Evolutionary conservation across 2,329 filamentous ascomycete species (phyloP), one percentile per base, ranked within the genome.

Genomic region (Penicillium griseofulvum): DNA sequence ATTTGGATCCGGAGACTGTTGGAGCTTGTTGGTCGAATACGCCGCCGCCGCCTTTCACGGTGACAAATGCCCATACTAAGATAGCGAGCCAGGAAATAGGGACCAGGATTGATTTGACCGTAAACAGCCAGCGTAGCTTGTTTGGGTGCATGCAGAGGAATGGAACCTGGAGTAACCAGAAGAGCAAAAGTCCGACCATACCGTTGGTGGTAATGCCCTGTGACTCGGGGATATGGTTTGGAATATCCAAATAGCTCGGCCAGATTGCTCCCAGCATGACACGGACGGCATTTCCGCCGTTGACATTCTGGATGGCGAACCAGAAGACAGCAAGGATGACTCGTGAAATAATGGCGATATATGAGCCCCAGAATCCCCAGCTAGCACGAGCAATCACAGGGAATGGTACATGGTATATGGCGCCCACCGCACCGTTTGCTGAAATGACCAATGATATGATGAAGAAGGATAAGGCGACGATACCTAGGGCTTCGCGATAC

Each of bases 291-390:
- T 82, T 81, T 0, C 81, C 84, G 0, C 86, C 85, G 59, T 86
- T 86, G 56, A 84, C 83, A 38, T 82, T 83, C 61, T 88, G 84
- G 44, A 88, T 86, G 0, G 85, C 84, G 50, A 87, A 83, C 87
- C 82, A 84, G 69, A 85, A 83, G 17, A 83, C 67, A 5, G 81
- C 81, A 4, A 84, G 76, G 53, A 84, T 79, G 37, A 77, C 75
- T 11, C 81, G 75, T 0, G 78, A 81, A 8, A 83, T 63, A 49
- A 84, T 81, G 24, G 80, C 76, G 36, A 84, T 72, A 63, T 82
- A 82, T 24, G 78, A 81, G 50, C 81, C 81, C 75, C 78, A 83
- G 70, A 83, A 84, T 0, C 82, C 82, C 75, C 81, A 85, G 46
- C 76, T 78, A 3, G 81, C 80, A 45, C 82, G 78, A 0, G 79